A percentile compares a stretch with the other conserved stretches of the same genome.
These are phyloP conservation scores for Malus hybrid DNA, from an alignment of 331 rosid species.

Conservation along the genomic window DNA sequence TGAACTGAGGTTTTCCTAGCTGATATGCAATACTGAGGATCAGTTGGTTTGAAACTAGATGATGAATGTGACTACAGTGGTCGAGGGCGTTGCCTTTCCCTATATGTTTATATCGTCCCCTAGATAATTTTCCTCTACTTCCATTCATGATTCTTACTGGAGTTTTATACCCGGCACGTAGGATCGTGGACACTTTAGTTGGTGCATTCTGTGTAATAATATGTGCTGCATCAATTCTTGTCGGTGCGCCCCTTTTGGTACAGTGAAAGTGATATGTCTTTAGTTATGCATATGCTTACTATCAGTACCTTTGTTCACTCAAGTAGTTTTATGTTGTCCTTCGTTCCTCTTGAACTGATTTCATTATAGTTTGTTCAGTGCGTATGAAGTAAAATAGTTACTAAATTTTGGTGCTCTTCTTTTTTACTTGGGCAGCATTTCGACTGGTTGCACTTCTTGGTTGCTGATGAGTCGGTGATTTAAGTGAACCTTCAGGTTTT, in stretches of 20 bases:
- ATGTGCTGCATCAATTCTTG: background rate
- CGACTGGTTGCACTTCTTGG: constrained; percentile 11
- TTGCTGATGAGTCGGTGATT: constrained; percentile 19
- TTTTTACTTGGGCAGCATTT: constrained; percentile 1
- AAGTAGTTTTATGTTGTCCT: background rate
- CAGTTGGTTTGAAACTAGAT: background rate
- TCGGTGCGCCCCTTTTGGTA: background rate
- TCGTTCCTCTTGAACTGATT: background rate
- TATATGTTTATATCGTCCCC: background rate
- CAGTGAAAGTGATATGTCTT: background rate
- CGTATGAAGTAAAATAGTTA: background rate
- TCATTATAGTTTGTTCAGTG: background rate
- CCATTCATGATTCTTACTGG: background rate
- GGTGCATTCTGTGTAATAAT: background rate
- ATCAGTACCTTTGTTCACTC: background rate
- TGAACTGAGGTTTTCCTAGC: background rate
- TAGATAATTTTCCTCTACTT: background rate
- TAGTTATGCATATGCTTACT: background rate
- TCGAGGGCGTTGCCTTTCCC: too few relatives aligned
- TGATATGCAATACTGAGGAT: background rate
- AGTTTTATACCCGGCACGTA: background rate
- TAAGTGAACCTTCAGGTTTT: constrained; percentile 12
- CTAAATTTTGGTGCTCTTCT: background rate
- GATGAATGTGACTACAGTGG: too few relatives aligned
- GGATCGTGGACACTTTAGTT: background rate